phyloP scores from a whole-genome alignment of 179 eudicot genomes.

The Actinidia polygama region DNA sequence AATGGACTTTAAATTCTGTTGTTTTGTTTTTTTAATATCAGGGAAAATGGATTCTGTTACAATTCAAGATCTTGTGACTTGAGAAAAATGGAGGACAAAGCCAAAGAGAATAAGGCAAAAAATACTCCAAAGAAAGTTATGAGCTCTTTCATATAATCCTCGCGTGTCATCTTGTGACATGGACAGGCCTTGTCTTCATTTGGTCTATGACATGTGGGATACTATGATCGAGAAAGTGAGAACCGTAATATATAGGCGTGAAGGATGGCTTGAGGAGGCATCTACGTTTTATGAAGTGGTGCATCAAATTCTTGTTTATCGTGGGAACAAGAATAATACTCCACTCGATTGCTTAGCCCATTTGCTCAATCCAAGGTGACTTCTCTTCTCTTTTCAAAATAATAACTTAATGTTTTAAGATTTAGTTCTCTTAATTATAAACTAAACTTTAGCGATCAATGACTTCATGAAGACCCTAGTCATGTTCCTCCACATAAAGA shows the following conservation, averaged over 20 bases:
- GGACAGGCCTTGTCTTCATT: background rate
- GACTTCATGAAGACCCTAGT: background rate
- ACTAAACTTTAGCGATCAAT: background rate
- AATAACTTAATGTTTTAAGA: background rate
- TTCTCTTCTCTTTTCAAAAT: background rate
- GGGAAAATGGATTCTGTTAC: too few relatives aligned
- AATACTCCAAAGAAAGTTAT: too few relatives aligned
- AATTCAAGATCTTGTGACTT: too few relatives aligned
- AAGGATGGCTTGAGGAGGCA: background rate
- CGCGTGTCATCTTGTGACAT: background rate
- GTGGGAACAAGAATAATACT: background rate
- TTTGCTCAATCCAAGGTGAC: background rate
- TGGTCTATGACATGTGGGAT: background rate
- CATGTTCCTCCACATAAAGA: background rate
- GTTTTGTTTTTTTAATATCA: too few relatives aligned
- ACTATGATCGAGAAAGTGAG: background rate
- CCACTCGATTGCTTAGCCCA: background rate
- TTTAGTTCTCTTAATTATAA: background rate
- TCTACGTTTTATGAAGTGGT: background rate
- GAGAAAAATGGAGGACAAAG: too few relatives aligned
- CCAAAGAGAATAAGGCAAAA: too few relatives aligned
- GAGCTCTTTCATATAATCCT: too few relatives aligned
- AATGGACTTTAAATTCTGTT: too few relatives aligned
- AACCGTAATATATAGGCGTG: background rate
- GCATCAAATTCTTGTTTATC: background rate